These are phyloP conservation scores for Naegleria lovaniensis DNA, from an alignment of 208 protist genomes.

Conservation along the genomic window DNA sequence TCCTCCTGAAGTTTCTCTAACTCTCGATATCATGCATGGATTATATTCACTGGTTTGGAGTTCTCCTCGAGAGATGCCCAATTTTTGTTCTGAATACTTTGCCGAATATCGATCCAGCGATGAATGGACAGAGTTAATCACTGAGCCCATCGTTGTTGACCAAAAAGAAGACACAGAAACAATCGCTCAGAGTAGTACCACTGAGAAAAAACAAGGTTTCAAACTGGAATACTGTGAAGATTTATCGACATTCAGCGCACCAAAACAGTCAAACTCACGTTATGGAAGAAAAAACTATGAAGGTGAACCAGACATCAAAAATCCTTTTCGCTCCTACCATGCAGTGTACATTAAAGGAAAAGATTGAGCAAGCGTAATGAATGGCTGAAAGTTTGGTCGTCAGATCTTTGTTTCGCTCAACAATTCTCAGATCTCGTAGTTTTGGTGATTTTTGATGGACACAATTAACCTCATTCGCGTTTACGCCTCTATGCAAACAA, in stretches of 20 bases:
- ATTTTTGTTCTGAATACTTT: conserved; percentile 26
- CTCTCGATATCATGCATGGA: conserved; percentile 16
- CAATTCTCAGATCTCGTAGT: too few relatives aligned
- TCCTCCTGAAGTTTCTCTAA: background rate
- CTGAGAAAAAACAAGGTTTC: background rate
- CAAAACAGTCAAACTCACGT: background rate
- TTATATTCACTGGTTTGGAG: background rate
- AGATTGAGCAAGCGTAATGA: too few relatives aligned
- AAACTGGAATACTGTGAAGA: background rate
- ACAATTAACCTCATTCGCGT: too few relatives aligned
- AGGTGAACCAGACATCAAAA: background rate
- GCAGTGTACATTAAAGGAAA: background rate
- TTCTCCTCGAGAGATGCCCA: background rate
- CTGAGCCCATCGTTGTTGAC: background rate
- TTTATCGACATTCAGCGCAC: background rate
- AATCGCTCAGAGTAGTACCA: too few relatives aligned
- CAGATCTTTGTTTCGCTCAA: too few relatives aligned
- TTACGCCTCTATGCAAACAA: too few relatives aligned
- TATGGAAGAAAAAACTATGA: background rate
- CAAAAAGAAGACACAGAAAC: too few relatives aligned
- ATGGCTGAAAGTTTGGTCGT: too few relatives aligned
- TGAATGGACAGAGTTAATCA: background rate
- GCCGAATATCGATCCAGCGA: conserved; percentile 10
- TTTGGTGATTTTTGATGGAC: too few relatives aligned
- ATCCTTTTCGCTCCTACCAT: background rate